Base-by-base conservation (phyloP, 2,329 filamentous ascomycete genomes). In the Calonectria honghensis region DNA sequence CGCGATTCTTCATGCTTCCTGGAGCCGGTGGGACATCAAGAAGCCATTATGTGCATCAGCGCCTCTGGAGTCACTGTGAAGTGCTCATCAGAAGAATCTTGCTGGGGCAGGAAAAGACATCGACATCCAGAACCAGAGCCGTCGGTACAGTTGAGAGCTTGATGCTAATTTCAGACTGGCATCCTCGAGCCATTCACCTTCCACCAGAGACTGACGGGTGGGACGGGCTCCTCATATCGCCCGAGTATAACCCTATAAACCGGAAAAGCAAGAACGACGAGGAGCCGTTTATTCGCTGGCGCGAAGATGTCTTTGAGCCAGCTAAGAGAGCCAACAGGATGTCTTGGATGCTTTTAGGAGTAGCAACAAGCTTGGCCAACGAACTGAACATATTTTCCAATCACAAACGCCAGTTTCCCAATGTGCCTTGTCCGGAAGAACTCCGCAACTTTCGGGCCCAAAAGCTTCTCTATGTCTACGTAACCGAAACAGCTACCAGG, bases 321-420 rank as follows among this genome's bases (percentile, higher is more conserved):
- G 78, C 79, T 0, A 79, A 80, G 48, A 57, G 79, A 45, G 77
- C 79, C 0, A 79, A 80, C 9, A 73, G 79, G 35, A 81, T 81
- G 79, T 81, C 79, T 1, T 81, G 79, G 79, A 81, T 81, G 79
- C 77, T 81, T 1, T 31, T 81, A 0, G 79, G 79, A 2, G 73
- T 79, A 68, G 79, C 79, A 0, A 76, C 57, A 16, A 63, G 57
- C 24, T 39, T 63, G 4, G 57, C 57, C 7, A 63, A 41, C 14
- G 57, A 63, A 13, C 57, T 63, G 0, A 39, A 41, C 27, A 41
- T 63, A 24, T 63, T 63, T n/a, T 63, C 57, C 4, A 63, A 18
- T 14, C 57, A 63, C 16, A 63, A 63, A 39, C 57, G 37, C 57
- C 41, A 10, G 6, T 63, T 24, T 6, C 16, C 57, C 6, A 7